Base-by-base conservation (phyloP, 2,329 filamentous ascomycete genomes). In the Clonostachys solani region DNA sequence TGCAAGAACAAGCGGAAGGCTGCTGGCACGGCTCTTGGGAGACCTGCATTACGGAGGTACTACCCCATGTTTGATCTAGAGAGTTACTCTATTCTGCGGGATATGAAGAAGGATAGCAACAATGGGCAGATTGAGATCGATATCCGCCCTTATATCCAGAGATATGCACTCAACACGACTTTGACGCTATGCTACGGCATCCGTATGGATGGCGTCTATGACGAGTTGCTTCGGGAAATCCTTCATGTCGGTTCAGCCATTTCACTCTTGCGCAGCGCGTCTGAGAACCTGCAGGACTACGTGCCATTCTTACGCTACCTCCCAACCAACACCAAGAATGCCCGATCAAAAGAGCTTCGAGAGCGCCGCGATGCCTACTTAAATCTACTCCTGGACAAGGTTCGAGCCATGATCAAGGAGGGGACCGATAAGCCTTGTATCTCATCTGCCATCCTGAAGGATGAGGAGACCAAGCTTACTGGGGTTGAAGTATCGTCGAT, bases 41-140 rank as follows among this genome's bases (percentile, higher is more conserved):
- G 85, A 1, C 87, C 87, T 0, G 83, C 87, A 0, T 80, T 88
- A 2, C 85, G 89, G 57, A 84, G 82, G 1, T 92, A 92, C 62
- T 86, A 91, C 80, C 87, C 87, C 0, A 88, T 91, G 54, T 83
- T 92, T 44, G 88, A 92, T 54, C 80, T 91, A 23, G 89, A 92
- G 62, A 81, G 83, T 33, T 83, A 76, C 13, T 77, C 80, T 15
- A 87, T 84, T 47, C 85, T 92, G 65, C 83, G 81, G 52, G 87
- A 92, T 55, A 74, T 92, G 40, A 71, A 87, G 34, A 63, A 75
- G 2, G 84, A 90, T 55, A 82, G 79, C 54, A 70, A 80, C 37
- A 69, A 76, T 10, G 88, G 87, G 2, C 69, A 72, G 0, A 56
- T 73, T 3, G 84, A 89, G 42, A 69, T 92, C 34, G 84, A 92